phyloP scores from a whole-genome alignment of 2,329 filamentous ascomycete genomes.

The Ophiostoma himal-ulmi region DNA sequence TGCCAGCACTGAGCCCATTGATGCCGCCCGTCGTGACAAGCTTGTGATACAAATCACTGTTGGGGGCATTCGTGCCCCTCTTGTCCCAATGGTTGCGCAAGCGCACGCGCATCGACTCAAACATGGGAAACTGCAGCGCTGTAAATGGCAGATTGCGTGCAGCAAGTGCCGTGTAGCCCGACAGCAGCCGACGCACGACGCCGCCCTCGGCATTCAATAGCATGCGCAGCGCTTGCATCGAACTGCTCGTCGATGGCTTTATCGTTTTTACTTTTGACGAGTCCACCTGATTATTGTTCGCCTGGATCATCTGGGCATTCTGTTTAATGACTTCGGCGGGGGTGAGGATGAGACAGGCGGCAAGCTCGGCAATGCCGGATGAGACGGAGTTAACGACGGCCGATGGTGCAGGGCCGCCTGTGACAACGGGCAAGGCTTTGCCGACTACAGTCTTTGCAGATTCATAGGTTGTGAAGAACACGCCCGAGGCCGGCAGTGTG shows the following conservation, averaged over 20 bases:
- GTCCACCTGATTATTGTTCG: constrained; percentile 12
- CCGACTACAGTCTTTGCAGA: constrained; percentile 60
- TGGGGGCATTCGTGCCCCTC: constrained; percentile 15
- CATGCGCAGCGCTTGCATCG: constrained; percentile 45
- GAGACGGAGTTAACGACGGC: constrained; percentile 64
- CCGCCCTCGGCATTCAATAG: constrained; percentile 44
- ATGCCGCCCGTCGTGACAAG: constrained; percentile 63
- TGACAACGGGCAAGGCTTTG: constrained; percentile 37
- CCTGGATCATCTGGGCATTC: constrained; percentile 76
- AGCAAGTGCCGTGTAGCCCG: constrained; percentile 74
- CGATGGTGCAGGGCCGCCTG: constrained; percentile 42
- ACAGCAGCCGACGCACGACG: constrained; percentile 53
- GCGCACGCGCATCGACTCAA: constrained; percentile 60
- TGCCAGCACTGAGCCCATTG: constrained; percentile 67
- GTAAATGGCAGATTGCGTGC: constrained; percentile 83
- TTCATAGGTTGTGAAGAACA: constrained; percentile 90
- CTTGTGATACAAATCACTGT: constrained; percentile 19
- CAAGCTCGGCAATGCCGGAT: constrained; percentile 71
- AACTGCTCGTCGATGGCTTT: constrained; percentile 34
- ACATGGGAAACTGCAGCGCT: constrained; percentile 81
- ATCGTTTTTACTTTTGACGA: constrained; percentile 27
- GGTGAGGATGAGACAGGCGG: constrained; percentile 79
- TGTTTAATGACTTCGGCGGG: constrained; percentile 90
- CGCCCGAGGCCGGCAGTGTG: constrained; percentile 80
- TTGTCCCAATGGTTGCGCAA: constrained; percentile 41